These are phyloP conservation scores for Hyaloscypha bicolor DNA, from an alignment of 495 filamentous ascomycete species.

Conservation along the genomic window DNA sequence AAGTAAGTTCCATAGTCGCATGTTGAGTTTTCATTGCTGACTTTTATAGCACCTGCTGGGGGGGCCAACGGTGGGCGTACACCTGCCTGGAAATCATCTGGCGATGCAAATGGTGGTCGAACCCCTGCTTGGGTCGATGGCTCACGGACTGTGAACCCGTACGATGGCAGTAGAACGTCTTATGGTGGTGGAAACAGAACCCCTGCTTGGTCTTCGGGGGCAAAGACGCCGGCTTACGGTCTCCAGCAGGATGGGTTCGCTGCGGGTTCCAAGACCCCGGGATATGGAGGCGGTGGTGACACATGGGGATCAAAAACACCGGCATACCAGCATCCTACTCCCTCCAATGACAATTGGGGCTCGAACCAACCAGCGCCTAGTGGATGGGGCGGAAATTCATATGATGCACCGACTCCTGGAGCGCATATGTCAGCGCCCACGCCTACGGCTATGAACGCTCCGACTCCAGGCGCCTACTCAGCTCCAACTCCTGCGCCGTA, in stretches of 20 bases:
- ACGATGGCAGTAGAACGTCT: slow-evolving; percentile 76
- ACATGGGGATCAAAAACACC: slow-evolving; percentile 77
- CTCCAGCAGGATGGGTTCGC: slow-evolving; percentile 25
- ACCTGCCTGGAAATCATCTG: slow-evolving; percentile 63
- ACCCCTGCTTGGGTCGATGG: slow-evolving; percentile 79
- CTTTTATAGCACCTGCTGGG: slow-evolving; percentile 52
- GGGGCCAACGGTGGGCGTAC: slow-evolving; percentile 62
- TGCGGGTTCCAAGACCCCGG: slow-evolving; percentile 69
- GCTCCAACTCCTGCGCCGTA: slow-evolving; percentile 42
- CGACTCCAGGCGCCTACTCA: slow-evolving; percentile 73
- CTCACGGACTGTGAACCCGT: slow-evolving; percentile 74
- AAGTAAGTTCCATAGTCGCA: slow-evolving; percentile 49
- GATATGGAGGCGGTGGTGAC: slow-evolving; percentile 56
- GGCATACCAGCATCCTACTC: slow-evolving; percentile 50
- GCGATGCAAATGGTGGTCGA: slow-evolving; percentile 56
- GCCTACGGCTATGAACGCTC: slow-evolving; percentile 69
- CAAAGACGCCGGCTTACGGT: slow-evolving; percentile 71
- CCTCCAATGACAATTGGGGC: slow-evolving; percentile 33
- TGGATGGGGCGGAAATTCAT: slow-evolving; percentile 42
- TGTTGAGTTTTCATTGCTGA: slow-evolving; percentile 29
- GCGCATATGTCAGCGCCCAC: slow-evolving; percentile 70
- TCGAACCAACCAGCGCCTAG: slow-evolving; percentile 48
- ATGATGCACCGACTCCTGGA: slow-evolving; percentile 67
- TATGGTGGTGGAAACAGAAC: slow-evolving; percentile 69
- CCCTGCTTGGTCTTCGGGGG: slow-evolving; percentile 66